Base-by-base conservation (phyloP, 1,139 yeast genomes). In the Pichia norvegensis region DNA sequence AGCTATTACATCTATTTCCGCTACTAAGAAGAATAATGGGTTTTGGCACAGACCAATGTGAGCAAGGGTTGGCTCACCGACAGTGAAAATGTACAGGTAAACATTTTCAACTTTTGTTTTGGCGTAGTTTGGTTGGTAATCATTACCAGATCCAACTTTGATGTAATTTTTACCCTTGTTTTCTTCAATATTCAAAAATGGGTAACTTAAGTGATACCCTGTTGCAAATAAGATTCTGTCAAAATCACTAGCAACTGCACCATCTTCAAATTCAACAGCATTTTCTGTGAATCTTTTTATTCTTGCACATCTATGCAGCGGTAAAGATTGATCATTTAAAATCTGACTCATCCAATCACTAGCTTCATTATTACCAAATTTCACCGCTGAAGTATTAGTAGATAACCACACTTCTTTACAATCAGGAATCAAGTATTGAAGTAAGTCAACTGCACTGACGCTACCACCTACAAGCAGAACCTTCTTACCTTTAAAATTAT, bases 391-490 rank as follows among this genome's bases (percentile, higher is more conserved):
- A 4, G 43, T 33, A n/a, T 45, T 42, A 1, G 45, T 33, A 2
- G 45, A 42, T 23, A 45, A 21, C 39, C 42, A 41, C n/a, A 45
- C 44, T n/a, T 45, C 47, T 33, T 33, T 41, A 29, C 37, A 20
- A n/a, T 17, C 17, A 8, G 77, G 75, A n/a, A 65, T 61, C 10
- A 74, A 57, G 49, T 77, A 75, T 53, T 77, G 81, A n/a, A 74
- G 59, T 11, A 76, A 57, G 55, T 77, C 79, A 31, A 74, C 64
- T 2, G 80, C 73, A 56, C 76, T 70, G 38, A 76, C 63, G 42
- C 76, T 67, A 2, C 76, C 73, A 6, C 81, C 82, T 37, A 77
- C 68, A 33, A 76, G 63, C 43, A 77, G 59, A 2, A 74, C 74
- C 33, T 68, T 69, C 53, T 74, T 67, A 48, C 63, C 67, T 22